phyloP scores from a whole-genome alignment of 2,329 filamentous ascomycete species.

The Scortechinia acanthostroma region DNA sequence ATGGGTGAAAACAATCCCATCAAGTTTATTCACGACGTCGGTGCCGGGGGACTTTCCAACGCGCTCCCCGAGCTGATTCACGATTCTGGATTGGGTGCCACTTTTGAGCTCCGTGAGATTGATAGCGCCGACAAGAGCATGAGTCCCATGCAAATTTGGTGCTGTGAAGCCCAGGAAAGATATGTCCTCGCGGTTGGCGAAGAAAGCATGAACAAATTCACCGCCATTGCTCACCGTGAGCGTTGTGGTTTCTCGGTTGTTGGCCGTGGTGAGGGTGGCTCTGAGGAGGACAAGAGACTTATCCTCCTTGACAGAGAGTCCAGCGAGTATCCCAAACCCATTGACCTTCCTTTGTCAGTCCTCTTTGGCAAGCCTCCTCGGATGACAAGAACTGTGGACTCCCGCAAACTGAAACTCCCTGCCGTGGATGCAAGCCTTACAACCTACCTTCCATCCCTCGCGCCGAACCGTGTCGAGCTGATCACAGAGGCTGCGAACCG shows the following conservation, averaged over 20 bases:
- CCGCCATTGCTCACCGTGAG: constrained; percentile 67
- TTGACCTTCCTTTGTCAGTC: constrained; percentile 81
- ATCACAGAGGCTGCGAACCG: constrained; percentile 65
- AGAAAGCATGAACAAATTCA: constrained; percentile 72
- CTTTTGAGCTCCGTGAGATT: constrained; percentile 88
- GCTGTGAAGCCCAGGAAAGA: constrained; percentile 91
- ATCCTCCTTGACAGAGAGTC: constrained; percentile 78
- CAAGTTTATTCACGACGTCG: constrained; percentile 94
- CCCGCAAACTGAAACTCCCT: constrained; percentile 59
- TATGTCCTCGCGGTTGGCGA: constrained; percentile 86
- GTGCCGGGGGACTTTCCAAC: constrained; percentile 74
- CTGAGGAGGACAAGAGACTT: constrained; percentile 59
- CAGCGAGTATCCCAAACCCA: constrained; percentile 66
- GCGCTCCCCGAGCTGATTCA: constrained; percentile 52
- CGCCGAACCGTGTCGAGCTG: constrained; percentile 41
- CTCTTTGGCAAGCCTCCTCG: constrained; percentile 84
- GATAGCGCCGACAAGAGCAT: constrained; percentile 85
- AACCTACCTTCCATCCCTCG: constrained; percentile 58
- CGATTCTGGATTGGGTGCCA: constrained; percentile 83
- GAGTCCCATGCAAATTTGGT: constrained; percentile 96
- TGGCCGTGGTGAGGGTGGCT: constrained; percentile 62
- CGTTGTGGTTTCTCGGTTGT: constrained; percentile 90
- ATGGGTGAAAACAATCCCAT: constrained; percentile 83
- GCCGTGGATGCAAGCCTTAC: constrained; percentile 64
- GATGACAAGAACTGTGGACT: constrained; percentile 68